phyloP scores from a whole-genome alignment of 208 protist species.

The Leishmania martiniquensis region DNA sequence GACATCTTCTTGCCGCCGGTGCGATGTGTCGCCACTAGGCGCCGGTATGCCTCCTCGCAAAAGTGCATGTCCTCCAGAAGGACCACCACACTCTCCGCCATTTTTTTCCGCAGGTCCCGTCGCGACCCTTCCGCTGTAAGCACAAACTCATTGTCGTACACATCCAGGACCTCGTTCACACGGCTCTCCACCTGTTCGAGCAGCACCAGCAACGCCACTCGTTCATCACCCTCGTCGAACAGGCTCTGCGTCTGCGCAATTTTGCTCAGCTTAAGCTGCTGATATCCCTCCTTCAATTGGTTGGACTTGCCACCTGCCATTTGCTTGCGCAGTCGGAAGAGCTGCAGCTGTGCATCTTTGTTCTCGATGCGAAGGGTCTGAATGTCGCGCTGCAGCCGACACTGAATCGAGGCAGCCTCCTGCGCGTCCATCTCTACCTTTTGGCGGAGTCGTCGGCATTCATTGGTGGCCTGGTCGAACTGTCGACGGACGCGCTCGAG shows the following conservation, averaged over 20 bases:
- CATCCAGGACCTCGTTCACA: conserved; percentile 81
- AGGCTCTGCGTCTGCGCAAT: conserved; percentile 71
- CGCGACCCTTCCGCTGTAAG: conserved; percentile 42
- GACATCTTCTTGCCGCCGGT: neutral
- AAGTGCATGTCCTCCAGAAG: conserved; percentile 91
- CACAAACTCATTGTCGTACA: conserved; percentile 81
- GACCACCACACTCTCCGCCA: conserved; percentile 53
- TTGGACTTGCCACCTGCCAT: conserved; percentile 60
- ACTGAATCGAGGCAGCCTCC: conserved; percentile 25
- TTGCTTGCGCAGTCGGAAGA: conserved; percentile 87
- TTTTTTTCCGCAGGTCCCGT: conserved; percentile 38
- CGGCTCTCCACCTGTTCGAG: conserved; percentile 84
- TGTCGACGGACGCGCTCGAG: conserved; percentile 68
- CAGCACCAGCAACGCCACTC: conserved; percentile 70
- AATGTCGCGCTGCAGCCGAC: conserved; percentile 53
- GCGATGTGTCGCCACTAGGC: conserved; percentile 42
- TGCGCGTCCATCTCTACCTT: conserved; percentile 36
- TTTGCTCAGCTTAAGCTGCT: conserved; percentile 72
- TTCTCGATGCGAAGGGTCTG: conserved; percentile 81
- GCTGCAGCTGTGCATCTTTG: conserved; percentile 87
- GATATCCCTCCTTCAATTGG: conserved; percentile 75
- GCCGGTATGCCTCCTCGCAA: conserved; percentile 72
- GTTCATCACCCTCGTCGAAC: conserved; percentile 87
- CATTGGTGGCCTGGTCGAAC: conserved; percentile 60
- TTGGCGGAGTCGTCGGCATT: conserved; percentile 46